Percentiles rank a stretch among this genome's conserved stretches.
phyloP scores from a whole-genome alignment of 148 eudicot species.

The Rhododendron molle region DNA sequence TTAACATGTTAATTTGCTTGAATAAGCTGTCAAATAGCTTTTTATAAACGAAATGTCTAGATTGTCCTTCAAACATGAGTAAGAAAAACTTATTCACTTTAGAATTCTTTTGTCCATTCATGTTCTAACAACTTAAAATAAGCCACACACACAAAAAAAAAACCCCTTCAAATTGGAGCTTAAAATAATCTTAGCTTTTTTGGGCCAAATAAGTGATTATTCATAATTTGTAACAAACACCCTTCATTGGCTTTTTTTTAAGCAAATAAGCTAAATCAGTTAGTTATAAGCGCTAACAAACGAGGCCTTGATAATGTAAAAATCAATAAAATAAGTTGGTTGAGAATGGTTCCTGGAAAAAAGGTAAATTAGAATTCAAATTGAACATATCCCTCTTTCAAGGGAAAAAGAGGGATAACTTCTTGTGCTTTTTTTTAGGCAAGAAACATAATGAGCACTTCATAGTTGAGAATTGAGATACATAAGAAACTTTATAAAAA shows the following conservation, averaged over 20 bases:
- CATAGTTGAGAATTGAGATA: background rate
- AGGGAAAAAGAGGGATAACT: background rate
- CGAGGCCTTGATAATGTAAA: background rate
- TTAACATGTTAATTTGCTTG: background rate
- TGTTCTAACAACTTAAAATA: background rate
- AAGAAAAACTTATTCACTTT: background rate
- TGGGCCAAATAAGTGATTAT: background rate
- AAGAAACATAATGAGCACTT: background rate
- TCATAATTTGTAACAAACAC: background rate
- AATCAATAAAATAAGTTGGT: background rate
- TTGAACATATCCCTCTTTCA: background rate
- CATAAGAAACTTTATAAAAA: background rate
- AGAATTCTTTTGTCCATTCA: background rate
- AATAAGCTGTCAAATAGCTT: background rate
- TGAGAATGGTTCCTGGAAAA: background rate
- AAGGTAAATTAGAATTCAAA: background rate
- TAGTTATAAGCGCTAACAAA: background rate
- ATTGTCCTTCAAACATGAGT: background rate
- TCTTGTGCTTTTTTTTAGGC: background rate
- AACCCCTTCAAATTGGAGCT: background rate
- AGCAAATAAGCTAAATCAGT: background rate
- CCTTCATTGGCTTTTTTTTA: background rate
- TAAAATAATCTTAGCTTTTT: background rate
- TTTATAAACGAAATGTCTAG: background rate
- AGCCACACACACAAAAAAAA: no score